Base-by-base conservation (phyloP, 257 asterid genomes). In the Verbascum thapsus region DNA sequence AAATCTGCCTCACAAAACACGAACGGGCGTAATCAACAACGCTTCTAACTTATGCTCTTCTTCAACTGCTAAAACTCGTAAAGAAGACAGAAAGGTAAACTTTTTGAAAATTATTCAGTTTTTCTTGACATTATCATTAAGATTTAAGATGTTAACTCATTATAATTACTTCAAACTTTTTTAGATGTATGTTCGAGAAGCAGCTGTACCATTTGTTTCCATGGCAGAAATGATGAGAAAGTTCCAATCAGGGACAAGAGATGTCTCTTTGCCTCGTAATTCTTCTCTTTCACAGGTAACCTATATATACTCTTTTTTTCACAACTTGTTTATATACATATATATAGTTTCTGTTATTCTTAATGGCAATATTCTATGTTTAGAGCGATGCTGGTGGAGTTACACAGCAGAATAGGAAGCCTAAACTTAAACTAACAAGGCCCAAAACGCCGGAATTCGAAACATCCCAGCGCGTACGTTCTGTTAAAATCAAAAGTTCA, bases 381-480 rank as follows among this genome's bases (percentile, higher is more conserved):
- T n/a, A 81, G 83, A 65, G 60, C 8, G 71, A 63, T 23, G 80
- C 77, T 64, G 65, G 69, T 56, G 80, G 75, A 61, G 56, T 57
- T 19, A 42, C 45, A 57, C 81, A 72, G 70, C 32, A 26, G 32
- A 26, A 26, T 26, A 74, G 80, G 67, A 92, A 74, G 83, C 61
- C 87, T 53, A 88, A 89, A 77, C 94, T 92, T 52, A 82, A 82
- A 44, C 78, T 92, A 61, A 89, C 97, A 43, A 84, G 90, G 83
- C 99, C 99, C 0, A 92, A 85, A 72, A 86, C 91, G 52, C 99
- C 97, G 7, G 95, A 89, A 64, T 82, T 89, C 50, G 95, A 77
- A 75, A 92, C 99, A 56, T 76, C 96, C 58, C 99, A 92, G 43
- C 86, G 99, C 13, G 82, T 65, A 13, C 95, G 99, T 50, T 70